Percentiles rank a stretch among this genome's conserved stretches.
phyloP scores from a whole-genome alignment of 192 early-diverging fungal genomes.

The Coemansia sp. region DNA sequence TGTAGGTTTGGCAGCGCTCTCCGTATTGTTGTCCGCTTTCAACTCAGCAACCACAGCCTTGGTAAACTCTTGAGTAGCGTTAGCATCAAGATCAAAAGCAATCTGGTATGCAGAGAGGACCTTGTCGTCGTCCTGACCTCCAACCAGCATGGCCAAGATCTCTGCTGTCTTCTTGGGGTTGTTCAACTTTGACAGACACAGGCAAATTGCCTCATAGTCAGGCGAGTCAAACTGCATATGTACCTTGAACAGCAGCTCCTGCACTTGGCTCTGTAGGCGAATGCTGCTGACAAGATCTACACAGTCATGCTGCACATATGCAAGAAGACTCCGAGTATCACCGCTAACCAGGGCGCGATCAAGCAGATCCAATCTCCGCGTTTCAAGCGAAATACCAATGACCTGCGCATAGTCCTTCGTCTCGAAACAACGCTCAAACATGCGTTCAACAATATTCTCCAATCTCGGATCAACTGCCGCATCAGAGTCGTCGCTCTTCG shows the following conservation, averaged over 20 bases:
- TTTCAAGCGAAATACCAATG: conserved; percentile 94
- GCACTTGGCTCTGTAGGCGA: conserved; percentile 65
- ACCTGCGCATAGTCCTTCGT: conserved; percentile 79
- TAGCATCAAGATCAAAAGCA: conserved; percentile 95
- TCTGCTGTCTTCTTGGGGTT: conserved; percentile 72
- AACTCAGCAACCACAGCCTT: conserved; percentile 71
- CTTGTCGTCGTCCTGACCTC: conserved; percentile 63
- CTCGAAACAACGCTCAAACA: conserved; percentile 90
- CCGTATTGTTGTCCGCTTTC: conserved; percentile 7
- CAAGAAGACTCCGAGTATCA: conserved; percentile 69
- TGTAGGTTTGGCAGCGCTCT: conserved; percentile 8
- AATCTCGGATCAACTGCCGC: conserved; percentile 72
- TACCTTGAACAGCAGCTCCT: conserved; percentile 50
- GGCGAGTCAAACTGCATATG: conserved; percentile 63
- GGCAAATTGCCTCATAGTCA: conserved; percentile 89
- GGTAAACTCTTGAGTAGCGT: conserved; percentile 95
- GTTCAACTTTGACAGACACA: conserved; percentile 90
- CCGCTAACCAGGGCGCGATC: conserved; percentile 76
- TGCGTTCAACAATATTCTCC: conserved; percentile 87
- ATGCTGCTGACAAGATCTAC: conserved; percentile 76
- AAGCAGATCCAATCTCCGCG: conserved; percentile 85
- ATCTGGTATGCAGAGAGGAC: conserved; percentile 92
- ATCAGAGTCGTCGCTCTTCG: conserved; percentile 26
- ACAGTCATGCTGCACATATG: conserved; percentile 81
- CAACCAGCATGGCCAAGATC: conserved; percentile 67